Conservation (phyloP, 345 rosid genomes). For the Salix koriyanagi region DNA sequence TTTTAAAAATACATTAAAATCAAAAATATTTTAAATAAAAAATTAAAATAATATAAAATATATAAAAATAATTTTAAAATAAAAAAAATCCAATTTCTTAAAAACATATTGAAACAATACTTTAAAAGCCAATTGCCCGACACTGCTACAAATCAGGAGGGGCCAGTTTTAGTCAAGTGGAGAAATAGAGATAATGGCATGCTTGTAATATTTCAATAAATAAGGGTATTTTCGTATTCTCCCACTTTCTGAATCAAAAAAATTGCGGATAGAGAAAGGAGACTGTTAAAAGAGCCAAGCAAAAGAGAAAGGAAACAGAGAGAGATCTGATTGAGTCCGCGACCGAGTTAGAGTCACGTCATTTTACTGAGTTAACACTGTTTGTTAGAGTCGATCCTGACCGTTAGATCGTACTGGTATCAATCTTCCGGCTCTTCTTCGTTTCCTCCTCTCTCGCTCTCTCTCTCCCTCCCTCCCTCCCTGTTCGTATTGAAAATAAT, state of each 20-base stretch:
- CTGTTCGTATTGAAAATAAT: neutral
- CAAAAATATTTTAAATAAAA: too few relatives aligned
- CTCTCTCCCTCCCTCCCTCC: slow-evolving; percentile 1
- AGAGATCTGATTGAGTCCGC: slow-evolving; percentile 43
- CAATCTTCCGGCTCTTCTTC: slow-evolving; percentile 22
- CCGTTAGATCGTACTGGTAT: slow-evolving; percentile 22
- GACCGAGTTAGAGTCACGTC: slow-evolving; percentile 30
- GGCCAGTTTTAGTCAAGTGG: neutral
- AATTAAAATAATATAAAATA: too few relatives aligned
- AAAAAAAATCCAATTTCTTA: too few relatives aligned
- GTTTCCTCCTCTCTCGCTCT: neutral
- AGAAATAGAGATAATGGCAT: neutral
- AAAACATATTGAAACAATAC: too few relatives aligned
- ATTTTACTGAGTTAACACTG: slow-evolving; percentile 20
- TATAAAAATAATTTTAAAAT: too few relatives aligned
- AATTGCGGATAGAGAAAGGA: slow-evolving; percentile 23
- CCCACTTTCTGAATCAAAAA: neutral
- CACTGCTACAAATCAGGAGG: neutral
- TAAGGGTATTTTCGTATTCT: neutral
- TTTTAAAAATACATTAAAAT: too few relatives aligned
- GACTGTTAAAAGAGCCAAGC: neutral
- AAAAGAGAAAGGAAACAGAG: slow-evolving; percentile 19
- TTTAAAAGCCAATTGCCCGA: too few relatives aligned
- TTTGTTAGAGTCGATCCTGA: slow-evolving; percentile 16
- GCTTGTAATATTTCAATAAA: neutral